Evolutionary conservation across 2,329 filamentous ascomycete species (phyloP), one percentile per base, ranked within the genome.

Genomic region (Colletotrichum sansevieriae): DNA sequence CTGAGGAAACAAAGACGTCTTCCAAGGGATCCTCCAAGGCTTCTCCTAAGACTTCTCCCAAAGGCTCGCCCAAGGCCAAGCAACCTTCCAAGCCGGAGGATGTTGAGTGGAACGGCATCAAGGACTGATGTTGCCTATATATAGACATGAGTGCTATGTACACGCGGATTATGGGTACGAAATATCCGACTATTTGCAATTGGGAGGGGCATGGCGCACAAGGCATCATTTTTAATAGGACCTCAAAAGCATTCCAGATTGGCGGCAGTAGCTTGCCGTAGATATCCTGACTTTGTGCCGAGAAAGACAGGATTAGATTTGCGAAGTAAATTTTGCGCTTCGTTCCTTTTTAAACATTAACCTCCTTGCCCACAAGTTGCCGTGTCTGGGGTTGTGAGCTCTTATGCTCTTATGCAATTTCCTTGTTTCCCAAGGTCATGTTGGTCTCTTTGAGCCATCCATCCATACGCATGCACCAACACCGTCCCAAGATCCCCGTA

Each of bases 91-190:
- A 65, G 41, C 29, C 46, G 18, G 54, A 70, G 44, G 72, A 72
- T 43, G 68, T 63, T 33, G 71, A 71, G 47, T 73, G 71, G 71
- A 71, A 71, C 22, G 72, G 72, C 59, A 68, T 72, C 49, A 65
- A 70, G 43, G 71, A 72, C 47, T 68, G 55, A 57, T 29, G 54
- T 54, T 71, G 18, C 8, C 25, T 15, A 5, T 18, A 8, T 6
- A 29, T 44, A 43, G 51, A 58, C 18, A 39, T 15, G 13, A 29
- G 37, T 18, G 12, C 35, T 51, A 33, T 20, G 57, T 6, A 29
- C 15, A 54, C 35, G 35, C 18, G 37, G 49, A 51, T n/a, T 35
- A 61, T 44, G 58, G 33, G 11, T 15, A 33, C 15, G 25, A 29
- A 43, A 60, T 41, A 44, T 54, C 33, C 25, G 49, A 55, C 15